A percentile compares a stretch with the other conserved stretches of the same genome.
Conservation (phyloP, 192 early-diverging fungal genomes). For the Linnemannia elongata region DNA sequence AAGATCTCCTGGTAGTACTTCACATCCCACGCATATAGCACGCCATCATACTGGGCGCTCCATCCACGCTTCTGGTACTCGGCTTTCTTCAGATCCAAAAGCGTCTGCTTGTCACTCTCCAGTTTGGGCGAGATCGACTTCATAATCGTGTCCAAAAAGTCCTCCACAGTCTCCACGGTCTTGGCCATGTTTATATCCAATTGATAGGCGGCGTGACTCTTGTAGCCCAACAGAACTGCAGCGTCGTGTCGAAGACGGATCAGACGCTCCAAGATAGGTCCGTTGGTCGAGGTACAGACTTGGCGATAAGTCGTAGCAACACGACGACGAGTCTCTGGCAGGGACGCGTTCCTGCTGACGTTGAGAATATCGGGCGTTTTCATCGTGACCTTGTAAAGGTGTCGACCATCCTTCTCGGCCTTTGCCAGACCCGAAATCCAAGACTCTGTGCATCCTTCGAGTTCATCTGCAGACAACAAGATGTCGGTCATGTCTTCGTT, state of each 20-base stretch:
- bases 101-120: slow-evolving; percentile 68
- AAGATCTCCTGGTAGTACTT: slow-evolving; percentile 80
- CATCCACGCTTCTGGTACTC: slow-evolving; percentile 59
- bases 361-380: slow-evolving; percentile 47
- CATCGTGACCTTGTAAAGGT: slow-evolving; percentile 76
- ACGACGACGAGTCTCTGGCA: slow-evolving; percentile 26
- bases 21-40: slow-evolving; percentile 79
- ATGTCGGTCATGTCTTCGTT: slow-evolving; percentile 74
- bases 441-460: slow-evolving; percentile 43
- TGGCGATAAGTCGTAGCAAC: slow-evolving; percentile 46
- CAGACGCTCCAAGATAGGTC: slow-evolving; percentile 45
- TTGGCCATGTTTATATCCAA: slow-evolving; percentile 92
- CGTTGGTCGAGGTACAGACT: slow-evolving; percentile 53
- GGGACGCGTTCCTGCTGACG: slow-evolving; percentile 25
- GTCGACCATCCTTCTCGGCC: slow-evolving; percentile 39
- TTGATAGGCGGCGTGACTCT: slow-evolving; percentile 76
- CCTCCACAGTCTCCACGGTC: slow-evolving; percentile 68
- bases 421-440: slow-evolving; percentile 61
- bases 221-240: slow-evolving; percentile 76
- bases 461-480: slow-evolving; percentile 54
- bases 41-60: slow-evolving; percentile 69
- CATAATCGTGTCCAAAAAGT: slow-evolving; percentile 77
- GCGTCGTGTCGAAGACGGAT: slow-evolving; percentile 66
- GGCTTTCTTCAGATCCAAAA: slow-evolving; percentile 75
- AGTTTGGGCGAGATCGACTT: slow-evolving; percentile 69